Conservation (phyloP, 805 yeast species). For the Starmera amethionina region DNA sequence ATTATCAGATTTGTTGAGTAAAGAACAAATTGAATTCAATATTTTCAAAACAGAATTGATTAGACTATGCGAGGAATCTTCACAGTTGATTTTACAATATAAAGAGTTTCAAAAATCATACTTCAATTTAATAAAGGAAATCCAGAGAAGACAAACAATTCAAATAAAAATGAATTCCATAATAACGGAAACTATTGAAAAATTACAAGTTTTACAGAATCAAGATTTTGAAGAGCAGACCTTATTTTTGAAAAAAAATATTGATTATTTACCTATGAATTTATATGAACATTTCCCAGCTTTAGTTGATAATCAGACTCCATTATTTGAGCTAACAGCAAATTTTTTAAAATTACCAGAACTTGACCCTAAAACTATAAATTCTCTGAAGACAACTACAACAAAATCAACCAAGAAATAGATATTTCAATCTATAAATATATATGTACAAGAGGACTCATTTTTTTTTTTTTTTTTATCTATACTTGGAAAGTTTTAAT, state of each 20-base stretch:
- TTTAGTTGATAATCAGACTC: conserved; percentile 30
- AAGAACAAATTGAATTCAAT: conserved; percentile 5
- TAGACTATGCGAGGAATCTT: conserved; percentile 9
- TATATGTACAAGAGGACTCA: background rate
- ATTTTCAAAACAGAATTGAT: conserved; percentile 5
- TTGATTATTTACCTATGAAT: conserved; percentile 45
- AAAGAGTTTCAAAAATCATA: conserved; percentile 42
- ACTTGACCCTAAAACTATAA: conserved; percentile 4
- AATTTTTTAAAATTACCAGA: conserved; percentile 7
- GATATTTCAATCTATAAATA: no score
- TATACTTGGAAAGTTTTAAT: conserved; percentile 1
- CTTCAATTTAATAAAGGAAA: conserved; percentile 39
- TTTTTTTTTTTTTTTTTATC: background rate
- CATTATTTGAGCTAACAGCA: conserved; percentile 18
- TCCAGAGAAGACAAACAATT: conserved; percentile 36
- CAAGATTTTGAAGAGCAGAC: conserved; percentile 35
- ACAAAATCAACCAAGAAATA: no score
- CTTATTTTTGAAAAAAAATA: conserved; percentile 35
- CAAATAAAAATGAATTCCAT: conserved; percentile 30
- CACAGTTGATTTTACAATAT: conserved; percentile 38
- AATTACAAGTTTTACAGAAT: conserved; percentile 27
- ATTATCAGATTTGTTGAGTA: conserved; percentile 6
- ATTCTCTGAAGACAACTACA: no score
- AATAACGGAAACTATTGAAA: conserved; percentile 30
- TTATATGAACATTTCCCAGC: conserved; percentile 9